Evolutionary conservation across 2,329 filamentous ascomycete species (phyloP).

Genomic region (Trichoderma koningii): DNA sequence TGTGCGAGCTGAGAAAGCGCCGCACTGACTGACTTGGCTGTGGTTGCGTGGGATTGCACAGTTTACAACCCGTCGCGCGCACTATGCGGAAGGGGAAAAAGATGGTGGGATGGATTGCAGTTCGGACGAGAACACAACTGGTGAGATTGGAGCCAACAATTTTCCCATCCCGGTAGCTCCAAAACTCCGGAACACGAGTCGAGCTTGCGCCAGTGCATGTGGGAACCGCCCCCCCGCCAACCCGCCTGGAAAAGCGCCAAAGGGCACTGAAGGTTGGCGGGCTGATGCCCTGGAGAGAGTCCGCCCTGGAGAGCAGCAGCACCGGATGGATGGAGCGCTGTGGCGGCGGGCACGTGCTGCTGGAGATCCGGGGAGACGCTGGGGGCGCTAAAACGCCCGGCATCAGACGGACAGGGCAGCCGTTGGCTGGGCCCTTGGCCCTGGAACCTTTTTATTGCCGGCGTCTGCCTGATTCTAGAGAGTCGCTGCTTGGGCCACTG

Average conservation of each 20-base stretch:
- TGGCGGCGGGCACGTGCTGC: slow-evolving; percentile 18
- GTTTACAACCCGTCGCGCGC: not conserved
- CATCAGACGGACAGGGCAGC: not conserved
- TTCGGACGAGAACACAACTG: not conserved
- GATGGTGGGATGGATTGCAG: slow-evolving; percentile 19
- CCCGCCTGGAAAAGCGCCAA: not conserved
- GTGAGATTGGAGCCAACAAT: not conserved
- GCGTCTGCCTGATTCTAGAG: slow-evolving; percentile 8
- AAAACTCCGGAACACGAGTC: slow-evolving; percentile 6
- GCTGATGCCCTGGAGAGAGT: not conserved
- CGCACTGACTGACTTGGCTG: not conserved
- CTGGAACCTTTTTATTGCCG: slow-evolving; percentile 10
- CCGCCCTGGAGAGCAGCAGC: too few relatives aligned
- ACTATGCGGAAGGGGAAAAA: slow-evolving; percentile 11
- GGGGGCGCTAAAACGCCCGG: not conserved
- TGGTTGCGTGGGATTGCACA: not conserved
- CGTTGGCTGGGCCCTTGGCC: not conserved
- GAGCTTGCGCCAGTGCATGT: slow-evolving; percentile 1
- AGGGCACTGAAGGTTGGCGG: not conserved
- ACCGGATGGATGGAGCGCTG: not conserved
- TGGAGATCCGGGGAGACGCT: slow-evolving; percentile 19
- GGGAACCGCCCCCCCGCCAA: not conserved
- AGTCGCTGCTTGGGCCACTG: slow-evolving; percentile 3
- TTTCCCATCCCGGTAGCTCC: slow-evolving; percentile 4
- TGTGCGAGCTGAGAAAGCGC: slow-evolving; percentile 20